Evolutionary conservation across 2,329 filamentous ascomycete species (phyloP).

Genomic region (Penicillium sclerotigenum): DNA sequence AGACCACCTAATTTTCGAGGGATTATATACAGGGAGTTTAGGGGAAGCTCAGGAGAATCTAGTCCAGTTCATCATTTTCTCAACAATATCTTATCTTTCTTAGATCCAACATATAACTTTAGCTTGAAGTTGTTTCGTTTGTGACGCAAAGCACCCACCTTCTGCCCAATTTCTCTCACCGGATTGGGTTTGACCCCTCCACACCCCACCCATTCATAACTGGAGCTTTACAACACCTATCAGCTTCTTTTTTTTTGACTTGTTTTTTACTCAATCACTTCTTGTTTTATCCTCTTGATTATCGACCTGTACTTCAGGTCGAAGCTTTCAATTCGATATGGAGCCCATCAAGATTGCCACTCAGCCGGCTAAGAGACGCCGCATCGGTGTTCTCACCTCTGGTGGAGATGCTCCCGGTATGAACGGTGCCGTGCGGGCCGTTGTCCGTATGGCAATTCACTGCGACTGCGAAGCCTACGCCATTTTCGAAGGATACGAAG

Average conservation of each 20-base stretch:
- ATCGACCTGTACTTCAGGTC: slow-evolving; percentile 11
- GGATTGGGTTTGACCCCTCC: slow-evolving; percentile 31
- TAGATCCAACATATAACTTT: slow-evolving; percentile 7
- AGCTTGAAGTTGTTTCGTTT: slow-evolving; percentile 2
- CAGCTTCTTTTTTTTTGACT: slow-evolving; percentile 9
- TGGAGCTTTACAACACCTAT: slow-evolving; percentile 13
- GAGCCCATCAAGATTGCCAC: slow-evolving; percentile 30
- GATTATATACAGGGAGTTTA: not conserved
- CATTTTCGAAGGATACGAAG: slow-evolving; percentile 93
- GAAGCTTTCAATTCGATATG: slow-evolving; percentile 17
- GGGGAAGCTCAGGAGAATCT: not conserved
- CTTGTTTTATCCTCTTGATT: slow-evolving; percentile 10
- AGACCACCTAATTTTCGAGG: not conserved
- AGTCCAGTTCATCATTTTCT: not conserved
- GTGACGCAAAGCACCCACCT: slow-evolving; percentile 27
- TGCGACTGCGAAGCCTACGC: slow-evolving; percentile 76
- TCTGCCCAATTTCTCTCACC: slow-evolving; percentile 40
- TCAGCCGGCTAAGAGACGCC: slow-evolving; percentile 52
- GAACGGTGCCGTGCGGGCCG: slow-evolving; percentile 85
- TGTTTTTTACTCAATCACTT: not conserved
- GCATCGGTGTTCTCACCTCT: slow-evolving; percentile 88
- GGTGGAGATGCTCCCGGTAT: slow-evolving; percentile 93
- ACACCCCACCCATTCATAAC: slow-evolving; percentile 16
- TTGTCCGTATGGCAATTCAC: slow-evolving; percentile 87
- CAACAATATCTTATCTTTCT: slow-evolving; percentile 5